Conservation (phyloP, 192 early-diverging fungal species). For the Rhizophlyctis rosea region DNA sequence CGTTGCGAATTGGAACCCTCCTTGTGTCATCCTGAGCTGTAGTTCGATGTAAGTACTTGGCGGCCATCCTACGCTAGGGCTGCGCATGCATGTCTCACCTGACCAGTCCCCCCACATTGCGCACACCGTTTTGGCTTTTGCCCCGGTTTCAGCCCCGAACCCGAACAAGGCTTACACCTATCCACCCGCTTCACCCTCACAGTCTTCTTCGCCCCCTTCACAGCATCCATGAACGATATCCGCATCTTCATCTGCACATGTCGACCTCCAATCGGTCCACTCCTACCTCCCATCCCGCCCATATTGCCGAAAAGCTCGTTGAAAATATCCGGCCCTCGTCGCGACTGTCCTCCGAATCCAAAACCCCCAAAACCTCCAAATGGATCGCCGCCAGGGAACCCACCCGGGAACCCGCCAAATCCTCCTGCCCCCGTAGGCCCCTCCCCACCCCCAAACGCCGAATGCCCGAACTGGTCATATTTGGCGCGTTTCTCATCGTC, state of each 20-base stretch:
- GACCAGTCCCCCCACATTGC: conserved; percentile 80
- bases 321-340: conserved; percentile 57
- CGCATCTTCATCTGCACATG: conserved; percentile 64
- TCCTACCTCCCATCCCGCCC: conserved; percentile 20
- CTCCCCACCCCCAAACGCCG: conserved; percentile 25
- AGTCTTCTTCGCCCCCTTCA: conserved; percentile 67
- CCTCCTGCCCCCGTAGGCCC: conserved; percentile 38
- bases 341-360: conserved; percentile 33
- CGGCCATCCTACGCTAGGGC: too few species aligned
- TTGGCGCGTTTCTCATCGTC: conserved; percentile 87
- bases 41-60: too few species aligned
- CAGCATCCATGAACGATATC: conserved; percentile 89
- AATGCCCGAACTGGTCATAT: conserved; percentile 88
- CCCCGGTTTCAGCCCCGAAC: conserved; percentile 76
- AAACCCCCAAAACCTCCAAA: conserved; percentile 59
- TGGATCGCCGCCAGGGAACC: conserved; percentile 56
- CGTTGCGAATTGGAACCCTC: conserved; percentile 88
- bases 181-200: conserved; percentile 66
- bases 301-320: conserved; percentile 67
- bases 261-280: conserved; percentile 47
- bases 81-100: conserved; percentile 41
- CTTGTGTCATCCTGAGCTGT: conserved; percentile 40
- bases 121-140: conserved; percentile 67
- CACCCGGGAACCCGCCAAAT: conserved; percentile 35
- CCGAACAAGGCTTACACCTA: conserved; percentile 76